Base-by-base conservation (phyloP, 768 basidiomycete species). In the Amanita muscaria region DNA sequence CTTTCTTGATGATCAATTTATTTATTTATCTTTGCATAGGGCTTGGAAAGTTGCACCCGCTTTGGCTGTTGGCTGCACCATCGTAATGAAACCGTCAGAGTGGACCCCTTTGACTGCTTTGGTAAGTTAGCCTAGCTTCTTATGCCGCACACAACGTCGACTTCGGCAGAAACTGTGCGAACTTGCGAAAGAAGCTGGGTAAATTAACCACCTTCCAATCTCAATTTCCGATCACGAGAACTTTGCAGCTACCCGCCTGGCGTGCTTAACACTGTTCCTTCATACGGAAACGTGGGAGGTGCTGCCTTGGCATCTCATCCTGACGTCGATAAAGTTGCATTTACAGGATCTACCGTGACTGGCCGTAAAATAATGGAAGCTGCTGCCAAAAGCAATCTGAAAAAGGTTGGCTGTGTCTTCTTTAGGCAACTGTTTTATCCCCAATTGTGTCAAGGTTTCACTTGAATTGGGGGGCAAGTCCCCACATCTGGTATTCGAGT, bases 1-100 rank as follows among this genome's bases (percentile, higher is more conserved):
- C 18, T 32, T 4, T 7, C 5, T 33, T 31, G 40, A 23, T 33
- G 6, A 25, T 23, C 21, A 5, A 35, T 24, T 46, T 16, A 22
- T 36, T 36, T 30, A 30, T 47, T 19, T 42, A 21, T 14, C 32
- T 35, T 31, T 45, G 43, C 44, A 27, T 43, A 83, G 81, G 79
- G 65, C 82, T 21, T 93, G 91, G 91, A 96, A 97, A 64, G 77
- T 94, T 36, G 91, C 86, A 8, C 93, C 91, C 7, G 90, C 92
- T 11, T 75, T 97, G 45, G 90, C 92, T 6, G 78, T 79, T 43
- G 91, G 93, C 27, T 93, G 90, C 64, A 89, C 88, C 18, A 83
- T 94, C 57, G 84, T 97, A 55, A 86, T 98, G 82, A 97, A 96
- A 62, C 89, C 92, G 2, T 91, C 87, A 11, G 90, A 93, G 62